phyloP scores from a whole-genome alignment of 2,329 filamentous ascomycete genomes.

The Epichloe scottii region DNA sequence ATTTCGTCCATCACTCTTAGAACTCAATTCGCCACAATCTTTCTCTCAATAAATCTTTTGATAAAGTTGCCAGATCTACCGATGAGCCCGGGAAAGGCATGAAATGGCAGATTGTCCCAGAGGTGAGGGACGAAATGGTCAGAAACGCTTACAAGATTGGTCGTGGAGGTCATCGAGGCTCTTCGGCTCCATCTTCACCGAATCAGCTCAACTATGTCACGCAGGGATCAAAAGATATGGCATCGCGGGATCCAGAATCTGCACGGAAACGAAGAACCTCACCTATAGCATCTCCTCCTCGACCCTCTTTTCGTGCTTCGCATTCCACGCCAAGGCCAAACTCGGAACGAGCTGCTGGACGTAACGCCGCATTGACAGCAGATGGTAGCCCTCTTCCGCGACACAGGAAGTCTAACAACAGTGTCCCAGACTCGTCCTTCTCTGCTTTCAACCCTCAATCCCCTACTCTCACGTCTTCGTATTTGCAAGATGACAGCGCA shows the following conservation, averaged over 20 bases:
- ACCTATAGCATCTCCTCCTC: conserved; percentile 42
- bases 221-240: conserved; percentile 44
- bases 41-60: conserved; percentile 87
- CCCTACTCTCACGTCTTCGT: conserved; percentile 49
- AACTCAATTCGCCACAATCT: conserved; percentile 97
- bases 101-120: conserved; percentile 92
- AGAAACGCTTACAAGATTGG: conserved; percentile 55
- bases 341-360: conserved; percentile 24
- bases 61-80: conserved; percentile 82
- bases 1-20: conserved; percentile 23
- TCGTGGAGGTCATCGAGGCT: conserved; percentile 51
- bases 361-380: conserved; percentile 28
- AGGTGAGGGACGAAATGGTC: conserved; percentile 76
- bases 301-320: conserved; percentile 33
- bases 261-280: conserved; percentile 45
- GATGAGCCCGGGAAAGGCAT: conserved; percentile 97
- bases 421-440: conserved; percentile 27
- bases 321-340: conserved; percentile 48
- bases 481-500: conserved; percentile 44
- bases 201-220: conserved; percentile 48
- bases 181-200: conserved; percentile 58
- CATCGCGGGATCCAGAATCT: conserved; percentile 36
- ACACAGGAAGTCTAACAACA: conserved; percentile 30
- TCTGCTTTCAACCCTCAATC: conserved; percentile 43
- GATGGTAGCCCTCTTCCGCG: conserved; percentile 52